Conservation (phyloP, 257 asterid species). For the Solanum phureja region DNA sequence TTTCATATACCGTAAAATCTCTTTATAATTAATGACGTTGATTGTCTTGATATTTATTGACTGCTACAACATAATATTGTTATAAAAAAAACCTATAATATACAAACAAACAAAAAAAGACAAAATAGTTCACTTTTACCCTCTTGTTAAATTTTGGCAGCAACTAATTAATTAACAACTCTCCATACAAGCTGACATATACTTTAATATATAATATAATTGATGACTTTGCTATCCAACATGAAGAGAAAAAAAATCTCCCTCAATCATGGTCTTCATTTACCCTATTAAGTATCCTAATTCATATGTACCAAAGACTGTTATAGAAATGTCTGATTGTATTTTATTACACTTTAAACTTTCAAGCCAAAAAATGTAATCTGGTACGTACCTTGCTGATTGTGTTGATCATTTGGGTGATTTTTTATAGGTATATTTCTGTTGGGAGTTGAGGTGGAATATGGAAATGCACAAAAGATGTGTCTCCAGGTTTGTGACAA, state of each 20-base stretch:
- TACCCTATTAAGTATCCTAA: no score
- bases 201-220: no score
- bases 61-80: no score
- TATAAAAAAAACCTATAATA: no score
- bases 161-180: not conserved
- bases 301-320: no score
- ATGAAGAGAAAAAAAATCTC: not conserved
- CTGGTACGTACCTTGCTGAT: no score
- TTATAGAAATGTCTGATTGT: no score
- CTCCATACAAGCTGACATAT: not conserved
- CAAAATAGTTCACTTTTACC: not conserved
- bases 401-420: not conserved
- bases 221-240: not conserved
- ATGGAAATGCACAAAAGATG: not conserved
- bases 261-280: not conserved
- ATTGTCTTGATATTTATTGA: not conserved
- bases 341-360: not conserved
- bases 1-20: not conserved
- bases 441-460: not conserved
- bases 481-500: not conserved
- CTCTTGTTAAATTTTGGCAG: not conserved
- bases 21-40: not conserved
- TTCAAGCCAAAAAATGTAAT: no score
- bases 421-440: not conserved
- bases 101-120: no score